Conservation (phyloP, 2,329 filamentous ascomycete genomes). For the Mycosphaerella sp. region DNA sequence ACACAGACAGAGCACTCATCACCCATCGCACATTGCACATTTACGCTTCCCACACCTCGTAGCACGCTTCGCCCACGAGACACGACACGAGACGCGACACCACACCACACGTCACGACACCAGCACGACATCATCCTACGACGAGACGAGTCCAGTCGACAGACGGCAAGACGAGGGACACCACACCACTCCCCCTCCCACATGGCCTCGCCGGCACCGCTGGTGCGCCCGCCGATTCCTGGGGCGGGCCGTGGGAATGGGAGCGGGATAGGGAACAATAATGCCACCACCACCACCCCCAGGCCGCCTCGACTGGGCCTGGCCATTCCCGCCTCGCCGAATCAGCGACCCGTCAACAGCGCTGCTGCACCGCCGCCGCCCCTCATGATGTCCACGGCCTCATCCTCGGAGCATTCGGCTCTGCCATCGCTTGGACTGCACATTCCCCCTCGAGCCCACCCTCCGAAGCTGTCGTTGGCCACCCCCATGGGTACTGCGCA, state of each 20-base stretch:
- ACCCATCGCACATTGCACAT: too few species aligned
- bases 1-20: too few species aligned
- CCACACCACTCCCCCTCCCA: constrained; percentile 33
- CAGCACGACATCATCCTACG: too few species aligned
- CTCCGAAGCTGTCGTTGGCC: constrained; percentile 75
- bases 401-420: constrained; percentile 31
- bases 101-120: too few species aligned
- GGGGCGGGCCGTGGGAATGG: constrained; percentile 49
- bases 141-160: too few species aligned
- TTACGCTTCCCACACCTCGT: too few species aligned
- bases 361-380: constrained; percentile 29
- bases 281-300: too few species aligned
- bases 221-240: constrained; percentile 76
- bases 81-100: too few species aligned
- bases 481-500: constrained; percentile 80
- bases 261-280: too few species aligned
- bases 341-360: constrained; percentile 62
- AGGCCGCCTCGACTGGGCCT: constrained; percentile 69
- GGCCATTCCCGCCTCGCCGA: constrained; percentile 83
- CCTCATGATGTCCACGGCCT: too few species aligned
- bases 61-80: too few species aligned
- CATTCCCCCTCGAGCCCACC: constrained; percentile 50
- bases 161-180: background rate
- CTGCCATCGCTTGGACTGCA: constrained; percentile 31
- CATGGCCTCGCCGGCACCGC: constrained; percentile 71